A percentile compares a stretch with the other conserved stretches of the same genome.
These are phyloP conservation scores for Zygosaccharomyces bisporus DNA, from an alignment of 805 yeast genomes.

Conservation along the genomic window DNA sequence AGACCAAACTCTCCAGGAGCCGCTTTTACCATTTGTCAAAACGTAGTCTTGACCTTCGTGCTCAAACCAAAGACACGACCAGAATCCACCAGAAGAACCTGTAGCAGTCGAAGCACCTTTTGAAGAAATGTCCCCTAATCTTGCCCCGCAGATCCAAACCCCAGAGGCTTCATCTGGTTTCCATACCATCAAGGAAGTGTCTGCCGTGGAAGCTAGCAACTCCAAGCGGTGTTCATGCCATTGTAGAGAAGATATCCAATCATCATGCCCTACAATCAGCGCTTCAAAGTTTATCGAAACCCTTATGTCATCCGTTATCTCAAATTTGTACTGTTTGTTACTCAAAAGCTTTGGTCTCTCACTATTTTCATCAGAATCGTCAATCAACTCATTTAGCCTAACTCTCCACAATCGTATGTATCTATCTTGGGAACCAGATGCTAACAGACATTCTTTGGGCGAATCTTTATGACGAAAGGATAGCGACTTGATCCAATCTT, in stretches of 20 bases:
- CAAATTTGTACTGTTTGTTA: slow-evolving; percentile 69
- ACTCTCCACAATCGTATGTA: slow-evolving; percentile 89
- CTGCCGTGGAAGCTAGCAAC: slow-evolving; percentile 84
- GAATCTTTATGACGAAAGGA: slow-evolving; percentile 48
- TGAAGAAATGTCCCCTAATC: slow-evolving; percentile 88
- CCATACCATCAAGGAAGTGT: slow-evolving; percentile 92
- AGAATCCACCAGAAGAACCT: slow-evolving; percentile 80
- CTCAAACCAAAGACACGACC: slow-evolving; percentile 68
- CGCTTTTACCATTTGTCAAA: slow-evolving; percentile 85
- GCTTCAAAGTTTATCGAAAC: slow-evolving; percentile 82
- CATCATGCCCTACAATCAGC: slow-evolving; percentile 95
- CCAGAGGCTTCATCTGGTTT: slow-evolving; percentile 82
- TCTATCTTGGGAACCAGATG: slow-evolving; percentile 90
- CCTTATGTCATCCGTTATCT: slow-evolving; percentile 34
- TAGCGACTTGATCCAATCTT: slow-evolving; percentile 88
- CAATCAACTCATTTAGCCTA: slow-evolving; percentile 50
- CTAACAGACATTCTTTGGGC: slow-evolving; percentile 58
- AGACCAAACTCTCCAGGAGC: slow-evolving; percentile 82
- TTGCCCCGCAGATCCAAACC: slow-evolving; percentile 76
- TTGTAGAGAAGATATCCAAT: slow-evolving; percentile 82
- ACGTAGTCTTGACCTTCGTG: slow-evolving; percentile 46
- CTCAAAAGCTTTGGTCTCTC: slow-evolving; percentile 52
- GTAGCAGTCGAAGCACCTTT: slow-evolving; percentile 99
- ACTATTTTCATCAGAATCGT: slow-evolving; percentile 48
- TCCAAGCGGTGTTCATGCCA: slow-evolving; percentile 66